These are phyloP conservation scores for Waltiozyma sp. DNA, from an alignment of 1,139 yeast genomes.

Conservation along the genomic window DNA sequence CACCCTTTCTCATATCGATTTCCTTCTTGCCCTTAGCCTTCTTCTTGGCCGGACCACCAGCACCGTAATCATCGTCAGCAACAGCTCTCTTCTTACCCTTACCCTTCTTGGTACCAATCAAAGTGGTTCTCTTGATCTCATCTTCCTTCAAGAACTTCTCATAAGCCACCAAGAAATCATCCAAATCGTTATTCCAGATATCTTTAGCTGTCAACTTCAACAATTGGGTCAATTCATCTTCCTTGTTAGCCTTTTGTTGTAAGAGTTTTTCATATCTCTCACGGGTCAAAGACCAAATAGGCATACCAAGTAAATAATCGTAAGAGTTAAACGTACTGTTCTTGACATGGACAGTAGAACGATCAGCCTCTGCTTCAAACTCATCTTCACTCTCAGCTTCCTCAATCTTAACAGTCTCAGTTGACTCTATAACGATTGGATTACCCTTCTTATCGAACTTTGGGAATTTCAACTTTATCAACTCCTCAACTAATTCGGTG, in stretches of 20 bases:
- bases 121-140: slow-evolving; percentile 25
- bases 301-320: slow-evolving; percentile 78
- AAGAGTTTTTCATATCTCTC: slow-evolving; percentile 80
- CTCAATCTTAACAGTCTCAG: slow-evolving; percentile 24
- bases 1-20: slow-evolving; percentile 13
- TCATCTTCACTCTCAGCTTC: slow-evolving; percentile 24
- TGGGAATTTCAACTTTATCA: slow-evolving; percentile 58
- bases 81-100: slow-evolving; percentile 20
- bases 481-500: slow-evolving; percentile 48
- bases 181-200: slow-evolving; percentile 78
- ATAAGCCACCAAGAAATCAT: slow-evolving; percentile 59
- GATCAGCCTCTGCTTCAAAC: slow-evolving; percentile 23
- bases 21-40: slow-evolving; percentile 16
- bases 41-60: slow-evolving; percentile 12
- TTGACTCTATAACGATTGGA: slow-evolving; percentile 32
- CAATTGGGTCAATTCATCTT: slow-evolving; percentile 56
- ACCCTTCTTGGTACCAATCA: slow-evolving; percentile 19
- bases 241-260: slow-evolving; percentile 61
- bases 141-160: slow-evolving; percentile 50
- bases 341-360: slow-evolving; percentile 21
- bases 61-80: slow-evolving; percentile 20
- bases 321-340: slow-evolving; percentile 40
- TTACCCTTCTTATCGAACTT: slow-evolving; percentile 62
- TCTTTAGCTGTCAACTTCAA: slow-evolving; percentile 72
- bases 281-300: slow-evolving; percentile 83